Conservation (phyloP, 192 early-diverging fungal genomes). For the Umbelopsis sp. region DNA sequence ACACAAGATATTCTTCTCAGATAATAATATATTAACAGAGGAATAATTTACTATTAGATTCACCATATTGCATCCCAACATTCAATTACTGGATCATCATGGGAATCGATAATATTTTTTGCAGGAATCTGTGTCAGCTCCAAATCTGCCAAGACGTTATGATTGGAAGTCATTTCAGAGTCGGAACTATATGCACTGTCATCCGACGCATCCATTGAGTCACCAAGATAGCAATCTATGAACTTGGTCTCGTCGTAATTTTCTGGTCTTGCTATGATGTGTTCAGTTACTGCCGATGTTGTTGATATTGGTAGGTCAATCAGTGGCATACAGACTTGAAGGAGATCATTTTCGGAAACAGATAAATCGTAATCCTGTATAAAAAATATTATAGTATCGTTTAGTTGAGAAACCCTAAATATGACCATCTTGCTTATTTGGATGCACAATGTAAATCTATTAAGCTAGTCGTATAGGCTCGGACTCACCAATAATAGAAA, state of each 20-base stretch:
- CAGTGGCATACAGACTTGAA: conserved; percentile 2
- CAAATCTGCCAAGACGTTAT: not conserved
- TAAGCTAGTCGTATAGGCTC: not conserved
- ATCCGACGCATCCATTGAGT: not conserved
- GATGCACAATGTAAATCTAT: conserved; percentile 3
- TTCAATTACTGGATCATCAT: not conserved
- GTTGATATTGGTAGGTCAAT: not conserved
- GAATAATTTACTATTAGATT: not conserved
- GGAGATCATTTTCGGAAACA: conserved; percentile 5
- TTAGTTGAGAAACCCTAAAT: not conserved
- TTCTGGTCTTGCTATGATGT: not conserved
- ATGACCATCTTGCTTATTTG: not conserved
- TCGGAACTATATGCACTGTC: conserved; percentile 11
- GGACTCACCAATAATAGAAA: conserved; percentile 56
- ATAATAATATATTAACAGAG: not conserved
- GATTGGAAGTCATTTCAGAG: not conserved
- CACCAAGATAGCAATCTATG: not conserved
- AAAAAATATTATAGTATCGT: not conserved
- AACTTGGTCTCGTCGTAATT: not conserved
- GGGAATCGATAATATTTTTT: not conserved
- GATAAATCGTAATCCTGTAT: conserved; percentile 10
- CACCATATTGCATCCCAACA: conserved; percentile 8
- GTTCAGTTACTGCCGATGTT: not conserved
- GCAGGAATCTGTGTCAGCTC: not conserved
- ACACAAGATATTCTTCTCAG: not conserved